Evolutionary conservation across 163 green algal genomes (phyloP), one percentile per base, ranked within the genome.

Genomic region (Coccomyxa subellipsoidea): DNA sequence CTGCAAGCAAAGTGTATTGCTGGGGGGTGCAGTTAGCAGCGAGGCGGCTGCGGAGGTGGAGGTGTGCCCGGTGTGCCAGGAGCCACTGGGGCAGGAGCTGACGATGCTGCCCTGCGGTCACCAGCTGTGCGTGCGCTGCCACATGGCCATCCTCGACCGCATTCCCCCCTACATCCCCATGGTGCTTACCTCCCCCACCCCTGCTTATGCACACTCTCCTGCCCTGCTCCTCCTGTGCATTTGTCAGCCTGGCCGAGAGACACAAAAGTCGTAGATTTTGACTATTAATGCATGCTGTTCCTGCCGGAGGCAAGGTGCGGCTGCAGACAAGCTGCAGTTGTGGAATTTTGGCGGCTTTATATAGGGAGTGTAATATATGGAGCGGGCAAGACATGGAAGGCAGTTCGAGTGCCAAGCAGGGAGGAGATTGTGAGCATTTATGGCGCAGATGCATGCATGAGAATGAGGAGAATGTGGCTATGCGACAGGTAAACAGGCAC

Each of bases 61-160:
- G 29, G 40, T 82, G 31, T 98, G 94, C 85, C 92, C 94, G 9
- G 90, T 97, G 39, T 98, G 94, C 87, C 92, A 94, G 35, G 92
- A 96, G 12, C 12, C 54, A 0, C 37, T 94, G 36, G 81, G 79
- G 0, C 40, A 70, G 32, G 86, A 94, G 54, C 87, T 90, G 34
- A 88, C 88, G n/a, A 94, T 98, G 83, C 83, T 98, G 78, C 90
- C 92, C 0, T 98, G 95, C 85, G 95, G 91, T 0, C 95, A 98
- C 85, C 54, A 87, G 82, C 79, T 96, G 75, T 96, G 94, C 90
- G 88, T 87, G 54, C 54, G 69, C 40, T 98, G 94, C 89, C 78
- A 72, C 29, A 76, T 93, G 69, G 79, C 71, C 32, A 84, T 95
- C 15, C 78, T 88, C 12, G 84, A 90, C 29, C 88, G 88, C 31